Conservation (phyloP, 1,139 yeast species). For the Scheffersomyces stambukii region DNA sequence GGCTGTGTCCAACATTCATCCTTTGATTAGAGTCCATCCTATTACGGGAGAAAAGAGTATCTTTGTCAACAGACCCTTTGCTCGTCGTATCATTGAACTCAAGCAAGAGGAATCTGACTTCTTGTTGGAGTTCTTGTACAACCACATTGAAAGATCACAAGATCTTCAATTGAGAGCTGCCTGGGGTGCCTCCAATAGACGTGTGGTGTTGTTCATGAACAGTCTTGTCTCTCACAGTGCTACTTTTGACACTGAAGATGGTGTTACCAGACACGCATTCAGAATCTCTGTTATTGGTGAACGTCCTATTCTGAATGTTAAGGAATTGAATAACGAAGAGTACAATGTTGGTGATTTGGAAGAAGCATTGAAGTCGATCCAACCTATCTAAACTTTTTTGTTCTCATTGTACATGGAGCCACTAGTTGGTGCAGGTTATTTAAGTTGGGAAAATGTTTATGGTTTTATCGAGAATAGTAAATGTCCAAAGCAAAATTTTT, state of each 20-base stretch:
- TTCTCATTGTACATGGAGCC: too few species aligned
- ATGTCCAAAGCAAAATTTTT: too few species aligned
- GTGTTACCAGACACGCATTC: conserved; percentile 40
- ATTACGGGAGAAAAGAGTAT: conserved; percentile 50
- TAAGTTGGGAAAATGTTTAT: too few species aligned
- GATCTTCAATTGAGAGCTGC: conserved; percentile 55
- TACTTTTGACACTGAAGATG: conserved; percentile 30
- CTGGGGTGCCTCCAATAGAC: conserved; percentile 45
- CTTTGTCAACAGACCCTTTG: conserved; percentile 51
- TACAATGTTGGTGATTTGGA: conserved; percentile 36
- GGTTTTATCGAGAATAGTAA: too few species aligned
- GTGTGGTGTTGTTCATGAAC: conserved; percentile 53
- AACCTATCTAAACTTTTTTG: conserved; percentile 9
- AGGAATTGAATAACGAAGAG: conserved; percentile 30
- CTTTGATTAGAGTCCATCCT: conserved; percentile 55
- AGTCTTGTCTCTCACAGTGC: conserved; percentile 43
- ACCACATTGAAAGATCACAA: conserved; percentile 42
- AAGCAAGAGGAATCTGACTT: conserved; percentile 53
- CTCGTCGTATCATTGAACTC: conserved; percentile 53
- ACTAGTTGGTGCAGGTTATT: too few species aligned
- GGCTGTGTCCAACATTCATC: conserved; percentile 46
- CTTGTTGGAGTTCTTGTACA: conserved; percentile 46
- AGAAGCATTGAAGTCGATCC: conserved; percentile 26
- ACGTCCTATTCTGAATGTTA: conserved; percentile 36
- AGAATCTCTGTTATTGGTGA: conserved; percentile 48